Evolutionary conservation across 257 asterid genomes (phyloP).

Genomic region (Forsythia suspensa): DNA sequence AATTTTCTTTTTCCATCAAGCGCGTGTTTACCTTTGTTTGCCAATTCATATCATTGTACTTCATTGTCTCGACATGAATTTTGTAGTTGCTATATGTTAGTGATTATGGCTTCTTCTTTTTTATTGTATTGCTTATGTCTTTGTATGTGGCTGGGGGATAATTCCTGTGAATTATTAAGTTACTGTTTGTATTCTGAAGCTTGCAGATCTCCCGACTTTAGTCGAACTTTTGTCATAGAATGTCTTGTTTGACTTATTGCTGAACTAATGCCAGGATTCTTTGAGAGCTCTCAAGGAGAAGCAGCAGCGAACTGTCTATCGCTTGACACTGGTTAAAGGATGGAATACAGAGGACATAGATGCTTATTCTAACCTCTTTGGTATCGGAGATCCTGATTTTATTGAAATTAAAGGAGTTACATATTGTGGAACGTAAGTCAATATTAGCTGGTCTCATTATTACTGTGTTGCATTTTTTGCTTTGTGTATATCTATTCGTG

Average conservation of each 20-base stretch:
- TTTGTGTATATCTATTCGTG: neutral
- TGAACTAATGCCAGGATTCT: slow-evolving; percentile 60
- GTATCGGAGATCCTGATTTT: slow-evolving; percentile 85
- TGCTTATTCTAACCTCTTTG: slow-evolving; percentile 78
- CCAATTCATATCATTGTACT: neutral
- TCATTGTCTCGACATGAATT: neutral
- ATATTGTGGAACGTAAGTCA: slow-evolving; percentile 93
- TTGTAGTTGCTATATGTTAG: slow-evolving; percentile 2
- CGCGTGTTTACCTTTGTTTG: neutral
- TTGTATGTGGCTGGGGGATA: neutral
- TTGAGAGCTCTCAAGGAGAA: slow-evolving; percentile 84
- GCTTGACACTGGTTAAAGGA: slow-evolving; percentile 93
- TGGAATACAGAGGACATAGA: slow-evolving; percentile 97
- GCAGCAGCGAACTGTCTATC: slow-evolving; percentile 93
- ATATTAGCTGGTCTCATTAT: neutral
- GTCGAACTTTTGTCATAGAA: neutral
- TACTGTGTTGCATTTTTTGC: neutral
- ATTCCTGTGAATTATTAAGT: neutral
- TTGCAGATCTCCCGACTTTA: neutral
- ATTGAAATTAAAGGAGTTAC: slow-evolving; percentile 98
- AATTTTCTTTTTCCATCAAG: neutral
- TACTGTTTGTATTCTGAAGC: slow-evolving; percentile 5
- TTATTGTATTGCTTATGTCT: neutral
- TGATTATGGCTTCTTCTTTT: neutral
- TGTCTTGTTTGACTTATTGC: slow-evolving; percentile 13